phyloP scores from a whole-genome alignment of 2,329 filamentous ascomycete species.

The Diaporthe amygdali region DNA sequence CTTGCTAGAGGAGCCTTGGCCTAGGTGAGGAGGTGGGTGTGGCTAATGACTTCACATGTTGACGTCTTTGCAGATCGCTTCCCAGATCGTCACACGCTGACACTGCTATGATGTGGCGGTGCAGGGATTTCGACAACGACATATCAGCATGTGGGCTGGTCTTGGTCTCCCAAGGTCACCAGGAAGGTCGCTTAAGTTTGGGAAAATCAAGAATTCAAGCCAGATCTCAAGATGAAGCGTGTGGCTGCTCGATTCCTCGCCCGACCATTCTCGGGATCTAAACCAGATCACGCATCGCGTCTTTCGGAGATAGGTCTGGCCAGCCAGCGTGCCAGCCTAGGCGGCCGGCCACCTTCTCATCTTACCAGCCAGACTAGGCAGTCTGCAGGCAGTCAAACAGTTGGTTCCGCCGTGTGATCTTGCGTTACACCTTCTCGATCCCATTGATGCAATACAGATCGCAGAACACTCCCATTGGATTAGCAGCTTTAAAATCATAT shows the following conservation, averaged over 20 bases:
- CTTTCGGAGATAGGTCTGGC: background rate
- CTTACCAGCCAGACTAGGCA: background rate
- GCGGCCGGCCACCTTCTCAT: too few species aligned
- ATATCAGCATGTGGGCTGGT: background rate
- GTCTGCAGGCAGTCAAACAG: background rate
- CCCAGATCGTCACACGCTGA: background rate
- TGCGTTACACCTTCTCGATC: background rate
- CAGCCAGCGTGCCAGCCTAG: background rate
- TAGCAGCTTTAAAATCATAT: fast-evolving
- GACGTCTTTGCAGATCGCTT: slow-evolving; percentile 24
- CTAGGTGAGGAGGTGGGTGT: slow-evolving; percentile 6
- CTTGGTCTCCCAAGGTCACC: background rate
- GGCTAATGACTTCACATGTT: slow-evolving; percentile 24
- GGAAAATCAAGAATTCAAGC: background rate
- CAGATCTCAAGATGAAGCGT: too few species aligned
- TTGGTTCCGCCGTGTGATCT: background rate
- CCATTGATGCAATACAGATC: background rate
- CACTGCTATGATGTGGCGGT: slow-evolving; percentile 23
- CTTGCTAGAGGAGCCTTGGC: background rate
- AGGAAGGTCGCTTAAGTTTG: background rate
- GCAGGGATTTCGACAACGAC: slow-evolving; percentile 18
- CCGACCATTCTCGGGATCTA: background rate
- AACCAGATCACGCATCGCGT: background rate
- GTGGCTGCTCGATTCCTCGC: background rate
- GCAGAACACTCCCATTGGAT: background rate